Percentiles rank a stretch among this genome's conserved stretches.
Evolutionary conservation across 2,329 filamentous ascomycete genomes (phyloP).

Genomic region (Fusarium hainanense): DNA sequence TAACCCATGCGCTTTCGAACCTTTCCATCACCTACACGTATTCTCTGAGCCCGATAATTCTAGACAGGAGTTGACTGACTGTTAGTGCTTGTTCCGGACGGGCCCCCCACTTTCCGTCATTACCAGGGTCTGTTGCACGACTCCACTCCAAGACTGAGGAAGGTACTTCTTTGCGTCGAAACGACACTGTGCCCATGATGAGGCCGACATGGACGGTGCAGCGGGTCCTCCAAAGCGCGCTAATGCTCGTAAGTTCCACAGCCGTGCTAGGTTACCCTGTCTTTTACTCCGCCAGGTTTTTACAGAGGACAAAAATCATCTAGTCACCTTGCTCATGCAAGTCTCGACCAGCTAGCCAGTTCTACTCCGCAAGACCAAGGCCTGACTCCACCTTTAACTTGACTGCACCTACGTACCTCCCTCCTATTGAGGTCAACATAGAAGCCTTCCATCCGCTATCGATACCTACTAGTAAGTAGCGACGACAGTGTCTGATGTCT

Average conservation of each 20-base stretch:
- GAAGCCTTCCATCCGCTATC: not conserved
- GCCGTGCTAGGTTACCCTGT: not conserved
- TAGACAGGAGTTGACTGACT: not conserved
- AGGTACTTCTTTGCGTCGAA: not conserved
- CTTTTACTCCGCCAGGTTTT: not conserved
- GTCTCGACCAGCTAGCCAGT: not conserved
- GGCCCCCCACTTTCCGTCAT: not conserved
- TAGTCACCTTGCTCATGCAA: not conserved
- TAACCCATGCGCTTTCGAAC: not conserved
- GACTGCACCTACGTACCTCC: not conserved
- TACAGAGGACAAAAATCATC: not conserved
- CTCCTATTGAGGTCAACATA: conserved; percentile 17
- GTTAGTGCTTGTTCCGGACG: not conserved
- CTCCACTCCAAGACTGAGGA: not conserved
- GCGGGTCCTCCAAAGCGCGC: not conserved
- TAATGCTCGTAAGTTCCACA: conserved; percentile 15
- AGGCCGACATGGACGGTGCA: not conserved
- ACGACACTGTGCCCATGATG: conserved; percentile 7
- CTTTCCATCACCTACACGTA: not conserved
- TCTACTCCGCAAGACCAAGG: not conserved
- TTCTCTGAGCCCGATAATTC: not conserved
- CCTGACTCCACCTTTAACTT: not conserved
- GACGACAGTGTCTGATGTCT: not conserved
- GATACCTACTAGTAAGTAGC: not conserved
- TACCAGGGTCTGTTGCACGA: not conserved